Base-by-base conservation (phyloP, 805 yeast species). In the Blastobotrys parvus region DNA sequence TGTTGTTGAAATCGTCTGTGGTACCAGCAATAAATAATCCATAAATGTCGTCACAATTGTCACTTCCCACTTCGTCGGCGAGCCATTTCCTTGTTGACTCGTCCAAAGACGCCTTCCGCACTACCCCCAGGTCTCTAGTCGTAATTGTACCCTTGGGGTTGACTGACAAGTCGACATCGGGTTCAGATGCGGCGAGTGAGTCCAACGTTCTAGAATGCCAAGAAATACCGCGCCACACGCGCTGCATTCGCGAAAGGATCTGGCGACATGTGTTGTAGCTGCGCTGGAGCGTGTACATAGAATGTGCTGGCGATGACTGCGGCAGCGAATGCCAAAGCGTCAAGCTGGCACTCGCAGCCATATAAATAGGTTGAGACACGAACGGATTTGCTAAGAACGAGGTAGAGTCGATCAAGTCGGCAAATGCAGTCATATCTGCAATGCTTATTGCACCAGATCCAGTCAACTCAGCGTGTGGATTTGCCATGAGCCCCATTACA, bases 371-470 rank as follows among this genome's bases (percentile, higher is more conserved):
- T 43, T 52, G 58, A 1, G 59, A 53, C 13, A 49, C 35, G 42
- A 55, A 56, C 21, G 59, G 60, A 37, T 48, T 50, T 8, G 57
- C 55, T 10, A 53, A 39, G 21, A 55, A 46, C 15, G 60, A 53
- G 20, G 50, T 49, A 6, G 58, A 51, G 19, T 52, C 52, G 22
- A 55, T 53, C 17, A 56, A 34, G 20, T 55, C 59, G 0, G 60
- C 53, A 45, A 56, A 55, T 2, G 56, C 46, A 29, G 55, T 43
- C 57, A 56, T 56, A 31, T 56, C 60, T 2, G 57, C 54, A 23
- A 56, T 53, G 41, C 59, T 53, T 29, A 56, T 50, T n/a, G 59
- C 58, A 10, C 58, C 55, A 17, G 55, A 50, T 2, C 56, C 52
- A 6, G 58, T 52, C 23, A 54, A 34, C 31, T 54, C 51, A 2